Conservation (phyloP, 208 protist species). For the Crithidia brevicula region DNA sequence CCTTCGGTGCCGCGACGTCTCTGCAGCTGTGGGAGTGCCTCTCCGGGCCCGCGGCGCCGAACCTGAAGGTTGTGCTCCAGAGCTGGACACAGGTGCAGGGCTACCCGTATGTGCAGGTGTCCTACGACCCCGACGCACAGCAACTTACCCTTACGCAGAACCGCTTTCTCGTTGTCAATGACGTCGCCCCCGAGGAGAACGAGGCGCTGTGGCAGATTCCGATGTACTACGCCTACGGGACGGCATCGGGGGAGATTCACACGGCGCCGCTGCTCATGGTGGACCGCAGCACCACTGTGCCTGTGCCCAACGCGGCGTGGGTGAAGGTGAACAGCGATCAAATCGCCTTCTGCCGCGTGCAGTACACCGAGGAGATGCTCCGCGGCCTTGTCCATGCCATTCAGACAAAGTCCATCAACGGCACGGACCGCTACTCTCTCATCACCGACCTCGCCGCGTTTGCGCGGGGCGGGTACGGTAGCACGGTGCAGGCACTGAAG, state of each 20-base stretch:
- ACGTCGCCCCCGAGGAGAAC: conserved; percentile 42
- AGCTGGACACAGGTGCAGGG: conserved; percentile 77
- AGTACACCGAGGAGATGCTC: conserved; percentile 62
- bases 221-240: conserved; percentile 33
- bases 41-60: conserved; percentile 56
- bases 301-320: conserved; percentile 37
- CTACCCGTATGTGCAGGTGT: conserved; percentile 69
- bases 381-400: conserved; percentile 47
- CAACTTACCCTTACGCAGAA: conserved; percentile 40
- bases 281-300: conserved; percentile 24
- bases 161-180: conserved; percentile 51
- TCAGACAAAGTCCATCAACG: conserved; percentile 40
- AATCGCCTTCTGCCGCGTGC: conserved; percentile 78
- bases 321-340: conserved; percentile 77
- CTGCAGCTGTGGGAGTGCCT: conserved; percentile 89
- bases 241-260: conserved; percentile 15
- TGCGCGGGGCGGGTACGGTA: conserved; percentile 60
- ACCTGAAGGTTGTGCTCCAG: conserved; percentile 65
- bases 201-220: conserved; percentile 78
- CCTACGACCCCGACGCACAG: background rate
- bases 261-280: conserved; percentile 21
- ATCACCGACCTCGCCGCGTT: conserved; percentile 78
- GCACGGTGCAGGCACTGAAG: conserved; percentile 44
- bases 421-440: conserved; percentile 69
- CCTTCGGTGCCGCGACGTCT: conserved; percentile 76